A percentile compares a stretch with the other conserved stretches of the same genome.
phyloP scores from a whole-genome alignment of 169 alveolate genomes.

The Neospora caninum region DNA sequence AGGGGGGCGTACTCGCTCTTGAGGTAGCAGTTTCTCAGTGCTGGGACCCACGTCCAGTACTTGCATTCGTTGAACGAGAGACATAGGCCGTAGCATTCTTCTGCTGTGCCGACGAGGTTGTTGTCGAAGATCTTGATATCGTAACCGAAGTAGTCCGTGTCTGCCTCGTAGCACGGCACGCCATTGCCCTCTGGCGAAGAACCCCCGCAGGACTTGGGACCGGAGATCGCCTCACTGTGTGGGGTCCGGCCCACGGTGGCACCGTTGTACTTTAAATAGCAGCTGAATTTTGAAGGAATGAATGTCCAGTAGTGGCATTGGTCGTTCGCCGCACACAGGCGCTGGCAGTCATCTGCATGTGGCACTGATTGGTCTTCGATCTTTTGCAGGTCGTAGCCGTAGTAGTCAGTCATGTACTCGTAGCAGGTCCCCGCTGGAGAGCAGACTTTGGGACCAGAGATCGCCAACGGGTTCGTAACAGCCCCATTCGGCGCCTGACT shows the following conservation, averaged over 20 bases:
- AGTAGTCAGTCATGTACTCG: background rate
- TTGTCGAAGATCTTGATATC: background rate
- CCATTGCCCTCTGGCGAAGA: background rate
- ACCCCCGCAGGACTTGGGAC: conserved; percentile 1
- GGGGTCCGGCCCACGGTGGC: conserved; percentile 1
- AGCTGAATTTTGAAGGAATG: background rate
- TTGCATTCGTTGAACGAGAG: conserved; percentile 25
- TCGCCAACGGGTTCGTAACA: background rate
- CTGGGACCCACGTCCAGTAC: conserved; percentile 35
- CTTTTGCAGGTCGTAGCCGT: conserved; percentile 20
- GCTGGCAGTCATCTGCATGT: background rate
- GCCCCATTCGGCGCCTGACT: conserved; percentile 10
- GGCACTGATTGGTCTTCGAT: conserved; percentile 2
- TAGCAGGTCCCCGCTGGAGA: background rate
- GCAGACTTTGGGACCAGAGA: conserved; percentile 23
- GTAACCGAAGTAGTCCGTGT: conserved; percentile 32
- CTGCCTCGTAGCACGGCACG: conserved; percentile 8
- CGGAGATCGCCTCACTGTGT: conserved; percentile 28
- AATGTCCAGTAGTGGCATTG: conserved; percentile 31
- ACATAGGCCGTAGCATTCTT: conserved; percentile 16
- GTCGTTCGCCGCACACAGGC: conserved; percentile 14
- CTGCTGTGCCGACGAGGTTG: background rate
- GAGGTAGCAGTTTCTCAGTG: conserved; percentile 12
- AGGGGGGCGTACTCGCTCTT: conserved; percentile 21
- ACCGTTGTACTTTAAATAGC: conserved; percentile 12